Evolutionary conservation across 257 asterid genomes (phyloP), one percentile per base, ranked within the genome.

Genomic region (Capsicum rhomboideum): DNA sequence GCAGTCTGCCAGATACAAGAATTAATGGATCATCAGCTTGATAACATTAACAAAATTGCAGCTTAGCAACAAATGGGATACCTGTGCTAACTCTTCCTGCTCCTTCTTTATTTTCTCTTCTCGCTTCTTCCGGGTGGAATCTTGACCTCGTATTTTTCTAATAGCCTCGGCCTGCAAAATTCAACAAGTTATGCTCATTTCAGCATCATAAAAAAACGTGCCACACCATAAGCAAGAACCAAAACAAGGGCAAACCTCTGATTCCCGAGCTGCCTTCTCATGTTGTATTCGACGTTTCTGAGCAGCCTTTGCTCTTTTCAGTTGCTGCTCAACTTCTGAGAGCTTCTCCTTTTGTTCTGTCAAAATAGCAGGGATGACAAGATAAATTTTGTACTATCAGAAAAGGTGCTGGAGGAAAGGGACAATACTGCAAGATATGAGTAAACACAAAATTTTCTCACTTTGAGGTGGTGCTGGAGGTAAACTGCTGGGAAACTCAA

Each of bases 141-240:
- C 99, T 90, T 94, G 98, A 87, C 99, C 99, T 1, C 92, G 97
- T 82, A 96, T 93, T 89, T 91, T 96, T 86, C 94, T 92, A 83
- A 96, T 92, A 69, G 99, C 98, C 84, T 88, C 92, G 23, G 90
- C 91, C 92, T 90, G 59, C 8, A 74, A 74, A 50, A 54, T 69
- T 82, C 37, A 75, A 58, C 21, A 10, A 17, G 37, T 52, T 79
- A 63, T 80, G 58, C 59, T 63, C 40, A 71, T 28, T 72, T 55
- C 50, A 23, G 26, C 53, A 50, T 26, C 37, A 66, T 28, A 29
- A 34, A 46, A 17, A 64, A 23, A n/a, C 31, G 34, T 75, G 49
- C 82, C 20, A 78, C 29, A 49, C 16, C 59, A 29, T 66, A 61
- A 82, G 46, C 56, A 77, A 44, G 23, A 59, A 23, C 28, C 40